Evolutionary conservation across 805 yeast genomes (phyloP).

Genomic region (Kodamaea restingae): DNA sequence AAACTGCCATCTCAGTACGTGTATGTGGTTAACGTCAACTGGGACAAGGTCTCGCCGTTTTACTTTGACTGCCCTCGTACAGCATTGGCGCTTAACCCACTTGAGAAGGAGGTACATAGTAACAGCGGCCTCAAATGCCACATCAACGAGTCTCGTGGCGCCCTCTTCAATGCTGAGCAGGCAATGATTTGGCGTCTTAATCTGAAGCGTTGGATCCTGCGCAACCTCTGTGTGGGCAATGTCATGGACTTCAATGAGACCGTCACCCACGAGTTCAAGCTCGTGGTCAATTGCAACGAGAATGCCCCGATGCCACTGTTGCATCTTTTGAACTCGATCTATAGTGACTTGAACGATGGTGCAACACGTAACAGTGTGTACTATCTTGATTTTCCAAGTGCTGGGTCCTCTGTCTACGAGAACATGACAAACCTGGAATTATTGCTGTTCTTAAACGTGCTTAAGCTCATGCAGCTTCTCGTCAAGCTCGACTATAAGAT

Average conservation of each 20-base stretch:
- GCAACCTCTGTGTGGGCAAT: slow-evolving; percentile 30
- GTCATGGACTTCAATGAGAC: slow-evolving; percentile 23
- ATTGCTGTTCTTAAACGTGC: slow-evolving; percentile 25
- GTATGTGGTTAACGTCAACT: slow-evolving; percentile 17
- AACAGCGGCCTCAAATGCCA: slow-evolving; percentile 1
- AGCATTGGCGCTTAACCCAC: background rate
- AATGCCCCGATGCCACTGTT: slow-evolving; percentile 17
- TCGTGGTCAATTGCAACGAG: slow-evolving; percentile 20
- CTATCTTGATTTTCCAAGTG: slow-evolving; percentile 33
- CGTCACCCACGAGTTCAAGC: slow-evolving; percentile 13
- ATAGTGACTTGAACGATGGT: slow-evolving; percentile 10
- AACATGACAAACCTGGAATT: slow-evolving; percentile 22
- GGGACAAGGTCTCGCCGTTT: slow-evolving; percentile 5
- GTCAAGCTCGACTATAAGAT: slow-evolving; percentile 19
- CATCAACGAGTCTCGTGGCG: slow-evolving; percentile 2
- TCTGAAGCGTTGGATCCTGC: slow-evolving; percentile 25
- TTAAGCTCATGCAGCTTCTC: slow-evolving; percentile 24
- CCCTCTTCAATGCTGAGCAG: slow-evolving; percentile 22
- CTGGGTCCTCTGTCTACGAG: slow-evolving; percentile 22
- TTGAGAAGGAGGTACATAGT: background rate
- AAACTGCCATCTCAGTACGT: slow-evolving; percentile 12
- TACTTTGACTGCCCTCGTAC: slow-evolving; percentile 2
- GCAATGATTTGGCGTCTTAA: slow-evolving; percentile 32
- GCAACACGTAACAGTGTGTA: slow-evolving; percentile 10
- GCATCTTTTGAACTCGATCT: slow-evolving; percentile 11